Base-by-base conservation (phyloP, 2,329 filamentous ascomycete genomes). In the Blumeria graminis region DNA sequence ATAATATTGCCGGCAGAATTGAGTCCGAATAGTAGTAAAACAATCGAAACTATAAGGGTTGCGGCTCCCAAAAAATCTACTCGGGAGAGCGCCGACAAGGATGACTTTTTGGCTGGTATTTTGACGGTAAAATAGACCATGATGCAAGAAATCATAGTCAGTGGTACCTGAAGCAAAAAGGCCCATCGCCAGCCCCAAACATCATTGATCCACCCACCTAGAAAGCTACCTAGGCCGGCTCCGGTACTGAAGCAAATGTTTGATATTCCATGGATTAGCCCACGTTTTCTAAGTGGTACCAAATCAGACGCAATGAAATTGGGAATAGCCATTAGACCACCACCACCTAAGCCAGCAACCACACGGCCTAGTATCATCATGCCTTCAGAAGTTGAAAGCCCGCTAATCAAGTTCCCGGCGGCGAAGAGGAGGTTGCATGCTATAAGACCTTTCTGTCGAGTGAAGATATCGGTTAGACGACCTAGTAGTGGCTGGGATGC, bases 381-480 rank as follows among this genome's bases (percentile, higher is more conserved):
- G 63, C 72, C 71, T 66, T 85, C 74, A 56, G 73, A 72, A 39
- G 70, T 72, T 0, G 87, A 84, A 4, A 93, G 68, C 0, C 86
- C 88, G 63, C 87, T 94, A 59, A 93, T 82, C 59, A 92, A 69
- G 59, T 92, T 94, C 0, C 88, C 88, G 0, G 72, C 69, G 0
- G 81, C 84, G 65, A 94, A 94, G 67, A 90, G 77, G 57, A 86
- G 60, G 65, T 92, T 92, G 61, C 82, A 86, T 59, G 90, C 81
- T 10, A 93, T 72, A 1, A 94, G 71, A 0, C 88, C 88, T 0
- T 82, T 80, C 0, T 85, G 78, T 5, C 88, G 79, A 10, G 84
- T 84, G 64, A 92, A 92, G 54, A 94, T 92, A 66, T 94, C 89
- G 0, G 88, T 94, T 58, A 94, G 68, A 5, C 87, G 80, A 6